Conservation (phyloP, 306 rosid species). For the Rubus parviflorus region DNA sequence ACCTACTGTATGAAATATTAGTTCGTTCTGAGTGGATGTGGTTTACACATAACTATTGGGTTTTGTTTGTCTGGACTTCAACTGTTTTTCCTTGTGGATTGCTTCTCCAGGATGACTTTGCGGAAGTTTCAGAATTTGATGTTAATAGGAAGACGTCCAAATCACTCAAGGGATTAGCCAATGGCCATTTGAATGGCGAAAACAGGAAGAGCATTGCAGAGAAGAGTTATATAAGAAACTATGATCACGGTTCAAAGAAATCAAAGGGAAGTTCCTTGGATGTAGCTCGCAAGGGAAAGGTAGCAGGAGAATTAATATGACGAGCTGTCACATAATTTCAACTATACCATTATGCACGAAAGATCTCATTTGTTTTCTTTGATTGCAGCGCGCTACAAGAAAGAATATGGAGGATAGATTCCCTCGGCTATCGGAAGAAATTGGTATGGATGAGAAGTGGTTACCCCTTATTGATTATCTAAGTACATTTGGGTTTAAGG, state of each 20-base stretch:
- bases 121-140: slow-evolving; percentile 51
- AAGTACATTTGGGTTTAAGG: slow-evolving; percentile 81
- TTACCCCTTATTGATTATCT: slow-evolving; percentile 91
- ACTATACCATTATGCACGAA: slow-evolving; percentile 13
- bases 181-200: slow-evolving; percentile 20
- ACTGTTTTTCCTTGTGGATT: slow-evolving; percentile 15
- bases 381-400: slow-evolving; percentile 48
- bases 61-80: not conserved
- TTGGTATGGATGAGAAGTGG: slow-evolving; percentile 72
- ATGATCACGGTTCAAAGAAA: slow-evolving; percentile 9
- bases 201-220: slow-evolving; percentile 13
- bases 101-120: slow-evolving; percentile 63
- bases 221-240: slow-evolving; percentile 10
- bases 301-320: slow-evolving; percentile 27
- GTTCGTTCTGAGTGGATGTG: not conserved
- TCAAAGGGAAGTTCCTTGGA: slow-evolving; percentile 36
- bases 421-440: slow-evolving; percentile 71
- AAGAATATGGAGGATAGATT: slow-evolving; percentile 52
- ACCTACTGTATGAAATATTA: not conserved
- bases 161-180: slow-evolving; percentile 24
- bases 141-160: slow-evolving; percentile 46
- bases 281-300: slow-evolving; percentile 53
- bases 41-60: not conserved
- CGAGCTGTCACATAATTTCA: slow-evolving; percentile 23
- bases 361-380: slow-evolving; percentile 20